These are phyloP conservation scores for Cryptococcus sp. DNA, from an alignment of 1,284 basidiomycete species.

Conservation along the genomic window DNA sequence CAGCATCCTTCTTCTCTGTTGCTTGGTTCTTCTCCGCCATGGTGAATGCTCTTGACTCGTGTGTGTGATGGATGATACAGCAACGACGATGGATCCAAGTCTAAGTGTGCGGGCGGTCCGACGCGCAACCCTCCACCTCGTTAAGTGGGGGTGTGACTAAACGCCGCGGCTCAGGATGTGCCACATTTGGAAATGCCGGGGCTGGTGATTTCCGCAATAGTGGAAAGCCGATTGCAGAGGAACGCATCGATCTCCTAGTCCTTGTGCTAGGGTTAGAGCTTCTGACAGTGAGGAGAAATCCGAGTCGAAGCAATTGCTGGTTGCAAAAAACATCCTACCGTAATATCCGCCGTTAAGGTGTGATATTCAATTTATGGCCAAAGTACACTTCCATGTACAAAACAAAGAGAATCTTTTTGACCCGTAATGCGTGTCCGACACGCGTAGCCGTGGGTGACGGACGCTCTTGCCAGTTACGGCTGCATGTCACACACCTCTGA, in stretches of 20 bases:
- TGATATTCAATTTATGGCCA: conserved; percentile 35
- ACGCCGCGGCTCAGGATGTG: background rate
- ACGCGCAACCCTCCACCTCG: background rate
- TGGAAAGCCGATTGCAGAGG: background rate
- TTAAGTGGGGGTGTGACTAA: background rate
- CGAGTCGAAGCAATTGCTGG: conserved; percentile 37
- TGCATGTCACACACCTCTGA: no score
- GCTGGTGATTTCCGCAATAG: background rate
- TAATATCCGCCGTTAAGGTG: conserved; percentile 14
- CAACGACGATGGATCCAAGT: background rate
- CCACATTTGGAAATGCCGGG: background rate
- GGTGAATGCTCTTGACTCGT: background rate
- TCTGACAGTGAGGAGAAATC: conserved; percentile 40
- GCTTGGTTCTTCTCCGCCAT: conserved; percentile 15
- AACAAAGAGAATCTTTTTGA: conserved; percentile 1
- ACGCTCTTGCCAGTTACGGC: background rate
- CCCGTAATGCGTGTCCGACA: background rate
- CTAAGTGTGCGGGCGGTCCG: background rate
- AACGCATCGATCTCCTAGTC: conserved; percentile 13
- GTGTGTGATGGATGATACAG: background rate
- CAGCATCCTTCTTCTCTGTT: conserved; percentile 6
- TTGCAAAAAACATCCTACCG: conserved; percentile 40
- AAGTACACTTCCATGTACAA: background rate
- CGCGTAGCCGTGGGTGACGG: background rate
- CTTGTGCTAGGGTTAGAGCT: conserved; percentile 42